A percentile compares a stretch with the other conserved stretches of the same genome.
phyloP scores from a whole-genome alignment of 495 filamentous ascomycete species.

The Annulohypoxylon nitens region DNA sequence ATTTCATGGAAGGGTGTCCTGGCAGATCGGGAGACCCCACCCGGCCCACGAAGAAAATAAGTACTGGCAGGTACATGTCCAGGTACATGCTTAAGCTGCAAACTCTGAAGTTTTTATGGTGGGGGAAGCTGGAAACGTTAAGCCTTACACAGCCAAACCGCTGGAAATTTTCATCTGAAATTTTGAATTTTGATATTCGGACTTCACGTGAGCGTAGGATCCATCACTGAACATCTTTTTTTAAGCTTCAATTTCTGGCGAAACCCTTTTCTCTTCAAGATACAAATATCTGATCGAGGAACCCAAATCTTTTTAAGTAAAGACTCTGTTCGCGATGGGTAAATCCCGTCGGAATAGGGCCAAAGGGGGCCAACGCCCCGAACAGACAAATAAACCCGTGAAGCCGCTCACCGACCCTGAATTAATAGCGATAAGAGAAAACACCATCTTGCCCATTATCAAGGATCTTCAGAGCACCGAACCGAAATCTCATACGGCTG shows the following conservation, averaged over 20 bases:
- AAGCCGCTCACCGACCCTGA: slow-evolving; percentile 69
- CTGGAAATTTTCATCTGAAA: slow-evolving; percentile 43
- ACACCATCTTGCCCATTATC: slow-evolving; percentile 68
- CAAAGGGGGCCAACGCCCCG: slow-evolving; percentile 53
- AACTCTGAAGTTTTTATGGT: slow-evolving; percentile 25
- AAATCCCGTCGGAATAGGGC: slow-evolving; percentile 59
- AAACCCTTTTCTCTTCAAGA: background rate
- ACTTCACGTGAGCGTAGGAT: slow-evolving; percentile 32
- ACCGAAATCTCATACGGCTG: slow-evolving; percentile 64
- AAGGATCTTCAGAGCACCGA: slow-evolving; percentile 68
- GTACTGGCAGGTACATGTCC: background rate
- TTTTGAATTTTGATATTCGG: slow-evolving; percentile 34
- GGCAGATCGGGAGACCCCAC: slow-evolving; percentile 36
- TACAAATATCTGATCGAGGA: background rate
- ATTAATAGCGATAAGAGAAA: slow-evolving; percentile 67
- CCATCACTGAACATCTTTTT: slow-evolving; percentile 10
- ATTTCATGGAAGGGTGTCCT: slow-evolving; percentile 13
- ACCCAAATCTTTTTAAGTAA: background rate
- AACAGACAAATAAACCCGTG: slow-evolving; percentile 63
- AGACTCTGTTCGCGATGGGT: slow-evolving; percentile 50
- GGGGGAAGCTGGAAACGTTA: slow-evolving; percentile 40
- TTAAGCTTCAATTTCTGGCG: slow-evolving; percentile 9
- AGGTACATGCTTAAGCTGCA: slow-evolving; percentile 10
- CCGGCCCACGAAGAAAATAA: slow-evolving; percentile 22
- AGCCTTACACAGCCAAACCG: slow-evolving; percentile 25